Conservation (phyloP, 345 rosid genomes). For the Linum usitatissimum region DNA sequence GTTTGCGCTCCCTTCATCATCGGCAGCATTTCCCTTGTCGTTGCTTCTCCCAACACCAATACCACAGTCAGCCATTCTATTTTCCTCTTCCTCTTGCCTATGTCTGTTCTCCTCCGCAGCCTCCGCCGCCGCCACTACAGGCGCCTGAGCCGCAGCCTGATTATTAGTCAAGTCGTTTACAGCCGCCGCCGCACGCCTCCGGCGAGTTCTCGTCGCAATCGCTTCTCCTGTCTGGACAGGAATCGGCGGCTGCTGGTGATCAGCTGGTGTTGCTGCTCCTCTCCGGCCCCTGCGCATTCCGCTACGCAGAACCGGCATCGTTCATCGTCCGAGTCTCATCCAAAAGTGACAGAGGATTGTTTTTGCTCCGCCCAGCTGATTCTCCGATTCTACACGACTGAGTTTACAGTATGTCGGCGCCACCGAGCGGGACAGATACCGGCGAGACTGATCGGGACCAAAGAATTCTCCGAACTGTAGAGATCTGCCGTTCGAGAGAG, state of each 20-base stretch:
- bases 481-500: neutral
- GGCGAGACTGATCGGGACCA: neutral
- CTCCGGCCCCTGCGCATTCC: constrained; percentile 59
- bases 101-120: constrained; percentile 22
- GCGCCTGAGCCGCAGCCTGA: constrained; percentile 16
- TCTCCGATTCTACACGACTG: neutral
- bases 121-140: constrained; percentile 13
- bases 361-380: neutral
- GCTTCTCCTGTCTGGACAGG: constrained; percentile 35
- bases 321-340: constrained; percentile 38
- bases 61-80: constrained; percentile 48
- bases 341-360: neutral
- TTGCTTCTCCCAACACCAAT: constrained; percentile 73
- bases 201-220: constrained; percentile 37
- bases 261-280: constrained; percentile 25
- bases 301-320: constrained; percentile 88
- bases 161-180: neutral
- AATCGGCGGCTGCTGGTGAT: constrained; percentile 11
- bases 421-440: neutral
- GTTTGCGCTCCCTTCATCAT: constrained; percentile 82
- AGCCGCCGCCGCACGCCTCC: constrained; percentile 39
- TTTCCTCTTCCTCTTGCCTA: constrained; percentile 21
- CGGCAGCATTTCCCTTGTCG: constrained; percentile 56
- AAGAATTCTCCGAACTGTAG: neutral
- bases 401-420: neutral